phyloP scores from a whole-genome alignment of 768 basidiomycete genomes.

The Cystobasidium tubakii region DNA sequence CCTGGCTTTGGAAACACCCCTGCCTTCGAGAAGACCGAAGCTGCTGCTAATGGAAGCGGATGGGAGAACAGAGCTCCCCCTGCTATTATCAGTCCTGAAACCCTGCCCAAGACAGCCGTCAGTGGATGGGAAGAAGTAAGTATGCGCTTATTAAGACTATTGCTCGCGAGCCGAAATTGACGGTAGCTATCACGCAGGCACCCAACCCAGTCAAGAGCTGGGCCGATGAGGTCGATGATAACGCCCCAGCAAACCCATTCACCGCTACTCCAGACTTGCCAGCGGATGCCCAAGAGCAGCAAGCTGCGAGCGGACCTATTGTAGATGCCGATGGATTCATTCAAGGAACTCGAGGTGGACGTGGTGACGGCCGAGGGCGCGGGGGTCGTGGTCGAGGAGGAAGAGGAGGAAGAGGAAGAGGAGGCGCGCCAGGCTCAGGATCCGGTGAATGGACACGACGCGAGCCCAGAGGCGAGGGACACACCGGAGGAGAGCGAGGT shows the following conservation, averaged over 20 bases:
- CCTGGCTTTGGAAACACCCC: slow-evolving; percentile 34
- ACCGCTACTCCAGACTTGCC: slow-evolving; percentile 24
- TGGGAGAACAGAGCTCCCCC: neutral
- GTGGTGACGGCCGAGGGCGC: neutral
- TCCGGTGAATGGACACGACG: slow-evolving; percentile 4
- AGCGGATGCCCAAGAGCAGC: slow-evolving; percentile 2
- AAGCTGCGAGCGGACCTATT: neutral
- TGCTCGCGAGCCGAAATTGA: neutral
- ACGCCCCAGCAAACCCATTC: slow-evolving; percentile 5
- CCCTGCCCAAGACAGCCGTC: neutral
- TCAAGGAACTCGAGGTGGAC: neutral
- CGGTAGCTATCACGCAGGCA: neutral
- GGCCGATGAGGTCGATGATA: slow-evolving; percentile 40
- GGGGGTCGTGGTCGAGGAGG: neutral
- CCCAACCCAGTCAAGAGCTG: slow-evolving; percentile 38
- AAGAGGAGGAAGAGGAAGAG: slow-evolving; percentile 4
- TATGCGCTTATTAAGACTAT: neutral
- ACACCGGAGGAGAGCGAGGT: neutral
- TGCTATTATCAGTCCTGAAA: neutral
- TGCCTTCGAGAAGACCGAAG: slow-evolving; percentile 1
- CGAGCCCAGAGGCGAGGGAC: slow-evolving; percentile 8
- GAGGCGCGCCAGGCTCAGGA: too few relatives aligned
- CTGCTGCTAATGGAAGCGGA: neutral
- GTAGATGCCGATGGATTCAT: slow-evolving; percentile 9
- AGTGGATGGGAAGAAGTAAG: slow-evolving; percentile 2